phyloP scores from a whole-genome alignment of 257 asterid species.

The Knoxia roxburghii region DNA sequence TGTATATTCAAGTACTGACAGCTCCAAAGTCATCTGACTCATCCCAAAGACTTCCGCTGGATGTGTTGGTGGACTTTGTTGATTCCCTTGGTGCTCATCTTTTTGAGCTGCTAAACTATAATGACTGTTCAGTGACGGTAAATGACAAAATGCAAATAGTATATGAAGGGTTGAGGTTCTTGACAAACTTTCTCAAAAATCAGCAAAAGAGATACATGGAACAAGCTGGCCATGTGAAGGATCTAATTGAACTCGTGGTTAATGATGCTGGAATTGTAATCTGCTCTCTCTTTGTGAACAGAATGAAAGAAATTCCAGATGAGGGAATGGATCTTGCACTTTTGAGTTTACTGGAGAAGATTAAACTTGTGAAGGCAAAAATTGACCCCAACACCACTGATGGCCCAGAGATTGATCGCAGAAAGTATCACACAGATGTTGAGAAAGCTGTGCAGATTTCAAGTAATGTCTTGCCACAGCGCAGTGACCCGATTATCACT shows the following conservation, averaged over 20 bases:
- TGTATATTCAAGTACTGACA: not conserved
- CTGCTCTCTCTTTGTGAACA: not conserved
- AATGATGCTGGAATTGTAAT: not conserved
- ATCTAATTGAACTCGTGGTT: not conserved
- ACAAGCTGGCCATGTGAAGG: not conserved
- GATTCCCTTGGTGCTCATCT: not conserved
- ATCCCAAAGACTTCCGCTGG: not conserved
- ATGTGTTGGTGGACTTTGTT: not conserved
- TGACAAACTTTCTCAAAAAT: not conserved
- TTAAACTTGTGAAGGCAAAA: not conserved
- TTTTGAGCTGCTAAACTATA: not conserved
- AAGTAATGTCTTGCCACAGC: not conserved
- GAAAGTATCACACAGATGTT: too few relatives aligned
- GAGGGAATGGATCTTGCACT: not conserved
- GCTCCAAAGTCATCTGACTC: not conserved
- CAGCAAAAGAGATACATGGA: not conserved
- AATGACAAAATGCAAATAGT: not conserved
- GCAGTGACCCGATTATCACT: not conserved
- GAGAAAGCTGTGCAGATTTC: not conserved
- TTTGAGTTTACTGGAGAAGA: not conserved
- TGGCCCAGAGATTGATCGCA: not conserved
- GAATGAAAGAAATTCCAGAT: too few relatives aligned
- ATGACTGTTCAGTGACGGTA: too few relatives aligned
- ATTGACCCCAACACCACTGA: not conserved
- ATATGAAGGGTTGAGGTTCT: not conserved